These are phyloP conservation scores for Wickerhamomyces bovis DNA, from an alignment of 805 yeast species.

Conservation along the genomic window DNA sequence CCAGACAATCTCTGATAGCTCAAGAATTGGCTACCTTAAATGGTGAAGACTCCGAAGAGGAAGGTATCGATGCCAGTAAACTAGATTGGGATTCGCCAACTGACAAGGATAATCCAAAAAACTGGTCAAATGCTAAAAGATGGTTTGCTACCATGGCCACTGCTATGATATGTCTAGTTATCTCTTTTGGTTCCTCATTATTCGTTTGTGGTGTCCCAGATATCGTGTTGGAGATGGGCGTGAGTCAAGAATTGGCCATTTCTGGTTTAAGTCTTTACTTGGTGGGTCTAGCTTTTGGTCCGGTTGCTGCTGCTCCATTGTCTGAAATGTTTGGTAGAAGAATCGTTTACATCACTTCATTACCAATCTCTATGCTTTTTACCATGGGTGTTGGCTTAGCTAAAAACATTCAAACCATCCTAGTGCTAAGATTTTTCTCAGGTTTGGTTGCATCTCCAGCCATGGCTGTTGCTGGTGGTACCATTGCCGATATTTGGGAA, in stretches of 20 bases:
- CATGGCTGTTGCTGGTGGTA: constrained; percentile 79
- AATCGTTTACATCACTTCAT: constrained; percentile 49
- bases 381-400: constrained; percentile 71
- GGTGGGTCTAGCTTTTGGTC: constrained; percentile 67
- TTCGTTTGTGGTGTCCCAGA: constrained; percentile 61
- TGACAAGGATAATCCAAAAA: constrained; percentile 60
- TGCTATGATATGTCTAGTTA: constrained; percentile 60
- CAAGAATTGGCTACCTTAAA: constrained; percentile 3
- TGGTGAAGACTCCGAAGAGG: constrained; percentile 6
- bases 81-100: constrained; percentile 57
- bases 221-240: constrained; percentile 40
- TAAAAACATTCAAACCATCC: constrained; percentile 49
- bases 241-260: constrained; percentile 54
- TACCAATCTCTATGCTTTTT: constrained; percentile 64
- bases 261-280: constrained; percentile 67
- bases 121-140: constrained; percentile 59
- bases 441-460: constrained; percentile 80
- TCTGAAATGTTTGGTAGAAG: constrained; percentile 67
- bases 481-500: constrained; percentile 71
- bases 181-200: constrained; percentile 70
- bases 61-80: constrained; percentile 32
- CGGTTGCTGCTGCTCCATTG: constrained; percentile 65
- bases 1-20: constrained; percentile 5
- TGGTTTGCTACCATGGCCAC: constrained; percentile 63
- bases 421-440: constrained; percentile 67